Evolutionary conservation across 805 yeast species (phyloP).

Genomic region (Wickerhamomyces queroliae): DNA sequence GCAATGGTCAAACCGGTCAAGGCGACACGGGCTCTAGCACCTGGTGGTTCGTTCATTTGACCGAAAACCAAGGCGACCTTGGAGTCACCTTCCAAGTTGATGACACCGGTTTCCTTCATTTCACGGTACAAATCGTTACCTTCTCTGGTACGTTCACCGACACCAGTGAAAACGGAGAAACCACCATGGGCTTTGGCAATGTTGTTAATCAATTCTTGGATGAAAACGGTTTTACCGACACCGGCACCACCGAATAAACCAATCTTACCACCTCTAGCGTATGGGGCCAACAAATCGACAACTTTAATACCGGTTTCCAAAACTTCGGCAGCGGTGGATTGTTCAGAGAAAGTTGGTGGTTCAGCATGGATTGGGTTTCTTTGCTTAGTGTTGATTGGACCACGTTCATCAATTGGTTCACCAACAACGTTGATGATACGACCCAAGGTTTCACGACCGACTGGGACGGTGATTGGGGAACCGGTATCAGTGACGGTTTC

Average conservation of each 20-base stretch:
- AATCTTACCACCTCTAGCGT: conserved; percentile 99
- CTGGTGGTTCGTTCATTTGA: conserved; percentile 99
- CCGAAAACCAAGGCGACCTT: conserved; percentile 99
- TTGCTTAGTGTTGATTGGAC: conserved; percentile 89
- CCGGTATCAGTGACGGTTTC: conserved; percentile 89
- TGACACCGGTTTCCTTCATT: conserved; percentile 99
- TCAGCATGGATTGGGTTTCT: conserved; percentile 99
- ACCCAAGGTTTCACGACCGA: conserved; percentile 98
- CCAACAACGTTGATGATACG: conserved; percentile 97
- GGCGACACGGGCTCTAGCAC: conserved; percentile 99
- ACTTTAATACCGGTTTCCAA: conserved; percentile 99
- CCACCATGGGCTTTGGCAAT: conserved; percentile 99
- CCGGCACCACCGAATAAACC: conserved; percentile 99
- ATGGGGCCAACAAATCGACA: conserved; percentile 98
- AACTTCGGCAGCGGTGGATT: conserved; percentile 96
- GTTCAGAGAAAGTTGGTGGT: conserved; percentile 94
- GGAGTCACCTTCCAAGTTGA: conserved; percentile 98
- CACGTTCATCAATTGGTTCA: conserved; percentile 99
- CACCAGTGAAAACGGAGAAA: conserved; percentile 99
- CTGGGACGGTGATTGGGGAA: conserved; percentile 98
- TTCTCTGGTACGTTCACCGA: conserved; percentile 99
- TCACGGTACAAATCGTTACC: conserved; percentile 99
- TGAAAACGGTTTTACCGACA: conserved; percentile 99
- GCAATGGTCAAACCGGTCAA: conserved; percentile 99
- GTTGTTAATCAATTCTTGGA: conserved; percentile 99